These are phyloP conservation scores for Kluyveromyces sp. DNA, from an alignment of 1,139 yeast species.

Conservation along the genomic window DNA sequence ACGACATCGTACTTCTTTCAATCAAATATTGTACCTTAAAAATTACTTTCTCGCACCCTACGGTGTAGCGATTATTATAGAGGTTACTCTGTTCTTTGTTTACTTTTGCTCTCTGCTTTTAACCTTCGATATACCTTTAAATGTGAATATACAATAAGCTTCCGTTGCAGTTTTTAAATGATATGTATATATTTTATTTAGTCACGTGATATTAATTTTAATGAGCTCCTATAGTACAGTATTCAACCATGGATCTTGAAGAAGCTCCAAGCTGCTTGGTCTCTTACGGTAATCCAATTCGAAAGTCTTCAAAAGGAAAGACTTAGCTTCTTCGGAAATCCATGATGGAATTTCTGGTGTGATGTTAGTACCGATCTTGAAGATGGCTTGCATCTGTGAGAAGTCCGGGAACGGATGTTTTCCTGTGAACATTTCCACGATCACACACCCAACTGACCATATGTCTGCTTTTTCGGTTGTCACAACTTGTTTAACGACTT, in stretches of 20 bases:
- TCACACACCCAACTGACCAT: constrained; percentile 90
- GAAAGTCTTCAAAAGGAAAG: constrained; percentile 60
- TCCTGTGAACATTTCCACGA: constrained; percentile 92
- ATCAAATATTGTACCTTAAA: too few relatives aligned
- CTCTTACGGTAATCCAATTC: constrained; percentile 66
- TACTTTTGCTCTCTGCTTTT: too few relatives aligned
- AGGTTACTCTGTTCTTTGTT: too few relatives aligned
- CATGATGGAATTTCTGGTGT: constrained; percentile 73
- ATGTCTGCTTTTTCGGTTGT: constrained; percentile 88
- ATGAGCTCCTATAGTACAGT: constrained; percentile 7
- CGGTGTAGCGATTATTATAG: too few relatives aligned
- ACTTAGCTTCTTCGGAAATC: constrained; percentile 62
- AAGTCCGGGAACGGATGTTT: constrained; percentile 90
- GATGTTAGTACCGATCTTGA: constrained; percentile 79
- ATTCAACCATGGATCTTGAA: constrained; percentile 42
- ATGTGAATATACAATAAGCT: too few relatives aligned
- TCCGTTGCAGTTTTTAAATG: too few relatives aligned
- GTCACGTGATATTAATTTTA: not conserved
- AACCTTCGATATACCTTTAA: too few relatives aligned
- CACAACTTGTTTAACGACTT: constrained; percentile 85
- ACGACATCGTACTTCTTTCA: constrained; percentile 30
- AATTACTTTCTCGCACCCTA: too few relatives aligned
- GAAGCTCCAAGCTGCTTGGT: constrained; percentile 63
- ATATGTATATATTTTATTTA: not conserved
- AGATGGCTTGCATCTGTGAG: constrained; percentile 93